phyloP scores from a whole-genome alignment of 2,329 filamentous ascomycete species.

The Aspergillus aculeatus region DNA sequence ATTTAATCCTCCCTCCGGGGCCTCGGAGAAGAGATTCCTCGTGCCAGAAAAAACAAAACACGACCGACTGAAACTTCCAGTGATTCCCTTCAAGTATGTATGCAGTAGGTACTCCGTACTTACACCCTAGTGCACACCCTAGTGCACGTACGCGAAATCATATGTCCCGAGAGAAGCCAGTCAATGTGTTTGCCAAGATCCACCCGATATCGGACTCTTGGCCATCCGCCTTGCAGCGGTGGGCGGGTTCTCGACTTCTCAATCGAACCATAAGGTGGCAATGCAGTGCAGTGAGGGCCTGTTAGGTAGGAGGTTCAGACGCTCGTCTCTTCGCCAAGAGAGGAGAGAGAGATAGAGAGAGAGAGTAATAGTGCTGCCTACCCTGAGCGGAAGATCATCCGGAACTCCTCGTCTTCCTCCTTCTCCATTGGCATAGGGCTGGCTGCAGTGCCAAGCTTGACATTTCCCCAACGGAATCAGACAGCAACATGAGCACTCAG shows the following conservation, averaged over 20 bases:
- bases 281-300: not conserved
- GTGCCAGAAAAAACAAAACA: too few species aligned
- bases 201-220: not conserved
- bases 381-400: not conserved
- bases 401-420: not conserved
- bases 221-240: not conserved
- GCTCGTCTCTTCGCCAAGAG: not conserved
- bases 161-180: too few species aligned
- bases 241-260: not conserved
- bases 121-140: too few species aligned
- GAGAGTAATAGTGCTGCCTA: slow-evolving; percentile 2
- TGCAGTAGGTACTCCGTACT: too few species aligned
- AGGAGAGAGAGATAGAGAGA: not conserved
- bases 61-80: too few species aligned
- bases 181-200: too few species aligned
- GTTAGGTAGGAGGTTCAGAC: not conserved
- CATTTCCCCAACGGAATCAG: not conserved
- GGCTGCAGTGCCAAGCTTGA: not conserved
- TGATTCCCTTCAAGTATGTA: too few species aligned
- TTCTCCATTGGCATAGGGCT: slow-evolving; percentile 1
- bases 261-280: not conserved
- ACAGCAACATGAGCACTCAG: not conserved
- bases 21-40: too few species aligned
- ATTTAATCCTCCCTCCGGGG: too few species aligned
- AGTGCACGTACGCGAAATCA: too few species aligned